These are phyloP conservation scores for Phyllosticta paracitricarpa DNA, from an alignment of 2,329 filamentous ascomycete species.

Conservation along the genomic window DNA sequence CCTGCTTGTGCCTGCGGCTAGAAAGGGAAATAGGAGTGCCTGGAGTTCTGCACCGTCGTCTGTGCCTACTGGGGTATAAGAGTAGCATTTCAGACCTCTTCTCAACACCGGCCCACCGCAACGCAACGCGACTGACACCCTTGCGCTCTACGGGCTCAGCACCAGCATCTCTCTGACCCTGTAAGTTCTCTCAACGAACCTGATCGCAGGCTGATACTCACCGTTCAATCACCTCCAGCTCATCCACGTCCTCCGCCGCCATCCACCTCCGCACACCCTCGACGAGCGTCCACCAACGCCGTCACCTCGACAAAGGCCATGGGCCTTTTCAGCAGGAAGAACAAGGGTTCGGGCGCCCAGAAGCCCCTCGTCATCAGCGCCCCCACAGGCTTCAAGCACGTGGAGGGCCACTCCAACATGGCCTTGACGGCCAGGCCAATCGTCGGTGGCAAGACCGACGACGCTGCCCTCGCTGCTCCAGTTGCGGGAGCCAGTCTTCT, in stretches of 20 bases:
- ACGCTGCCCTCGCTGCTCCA: neutral
- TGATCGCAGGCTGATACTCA: neutral
- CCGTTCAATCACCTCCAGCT: neutral
- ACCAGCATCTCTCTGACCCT: neutral
- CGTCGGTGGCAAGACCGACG: neutral
- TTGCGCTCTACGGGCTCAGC: neutral
- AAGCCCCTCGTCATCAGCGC: conserved; percentile 10
- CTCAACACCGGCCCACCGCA: too few relatives aligned
- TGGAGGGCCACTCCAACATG: neutral
- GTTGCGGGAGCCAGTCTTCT: too few relatives aligned
- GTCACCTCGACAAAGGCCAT: neutral
- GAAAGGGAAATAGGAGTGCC: too few relatives aligned
- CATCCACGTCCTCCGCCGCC: too few relatives aligned
- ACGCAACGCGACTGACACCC: too few relatives aligned
- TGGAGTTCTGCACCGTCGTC: too few relatives aligned
- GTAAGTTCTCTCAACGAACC: neutral
- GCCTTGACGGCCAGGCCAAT: neutral
- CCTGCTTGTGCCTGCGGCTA: too few relatives aligned
- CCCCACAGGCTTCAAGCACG: conserved; percentile 13
- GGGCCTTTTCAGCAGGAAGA: neutral
- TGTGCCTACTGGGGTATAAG: too few relatives aligned
- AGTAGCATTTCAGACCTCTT: too few relatives aligned
- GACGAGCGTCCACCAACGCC: neutral
- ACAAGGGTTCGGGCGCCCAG: neutral
- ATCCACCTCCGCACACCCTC: neutral